Conservation (phyloP, 208 protist genomes). For the Wallacemonas collosoma region DNA sequence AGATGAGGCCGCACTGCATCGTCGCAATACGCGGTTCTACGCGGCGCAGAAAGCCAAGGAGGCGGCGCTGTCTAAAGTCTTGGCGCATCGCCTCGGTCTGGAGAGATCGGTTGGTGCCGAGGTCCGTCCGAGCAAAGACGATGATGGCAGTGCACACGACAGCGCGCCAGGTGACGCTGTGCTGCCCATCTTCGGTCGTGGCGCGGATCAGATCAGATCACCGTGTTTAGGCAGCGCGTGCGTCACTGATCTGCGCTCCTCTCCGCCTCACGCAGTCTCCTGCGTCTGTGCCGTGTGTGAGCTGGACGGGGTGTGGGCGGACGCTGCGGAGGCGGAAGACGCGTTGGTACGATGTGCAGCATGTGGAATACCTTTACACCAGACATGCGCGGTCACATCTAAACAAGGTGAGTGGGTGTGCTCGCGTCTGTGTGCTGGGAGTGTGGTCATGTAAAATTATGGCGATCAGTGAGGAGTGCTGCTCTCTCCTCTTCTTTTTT, state of each 20-base stretch:
- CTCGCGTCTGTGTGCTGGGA: neutral
- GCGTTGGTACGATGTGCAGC: neutral
- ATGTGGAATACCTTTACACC: slow-evolving; percentile 10
- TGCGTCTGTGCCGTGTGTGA: slow-evolving; percentile 47
- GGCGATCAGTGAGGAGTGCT: too few species aligned
- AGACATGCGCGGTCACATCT: neutral
- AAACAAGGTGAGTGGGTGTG: neutral
- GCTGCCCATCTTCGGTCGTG: neutral
- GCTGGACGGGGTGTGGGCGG: slow-evolving; percentile 27
- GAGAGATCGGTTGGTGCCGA: too few species aligned
- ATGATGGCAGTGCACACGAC: neutral
- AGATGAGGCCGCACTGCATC: neutral
- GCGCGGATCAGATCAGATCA: neutral
- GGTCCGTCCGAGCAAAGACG: too few species aligned
- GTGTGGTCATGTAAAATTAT: neutral
- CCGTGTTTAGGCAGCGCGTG: slow-evolving; percentile 3
- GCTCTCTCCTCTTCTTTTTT: too few species aligned
- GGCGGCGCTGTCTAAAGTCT: neutral
- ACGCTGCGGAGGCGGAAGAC: neutral
- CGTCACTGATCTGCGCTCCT: neutral
- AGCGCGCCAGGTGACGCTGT: neutral
- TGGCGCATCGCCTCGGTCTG: neutral
- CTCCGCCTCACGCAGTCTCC: neutral
- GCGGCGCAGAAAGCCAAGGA: neutral
- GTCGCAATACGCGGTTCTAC: neutral